Conservation (phyloP, 768 basidiomycete genomes). For the Naganishia onofrii region DNA sequence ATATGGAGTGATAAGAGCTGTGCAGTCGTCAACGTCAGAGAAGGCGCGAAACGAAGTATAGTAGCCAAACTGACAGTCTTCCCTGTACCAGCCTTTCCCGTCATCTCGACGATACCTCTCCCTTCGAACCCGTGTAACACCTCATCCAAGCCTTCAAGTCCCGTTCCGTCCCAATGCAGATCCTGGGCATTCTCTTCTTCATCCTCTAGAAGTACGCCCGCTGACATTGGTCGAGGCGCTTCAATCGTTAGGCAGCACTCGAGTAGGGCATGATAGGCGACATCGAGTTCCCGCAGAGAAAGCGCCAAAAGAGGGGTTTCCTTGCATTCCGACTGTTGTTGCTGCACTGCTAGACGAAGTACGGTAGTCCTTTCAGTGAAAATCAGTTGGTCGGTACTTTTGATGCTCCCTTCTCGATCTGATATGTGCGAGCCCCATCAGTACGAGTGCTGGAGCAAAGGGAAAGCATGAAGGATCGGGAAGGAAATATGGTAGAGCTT, state of each 20-base stretch:
- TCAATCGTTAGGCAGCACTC: slow-evolving; percentile 15
- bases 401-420: not conserved
- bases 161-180: slow-evolving; percentile 29
- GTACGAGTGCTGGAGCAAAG: not conserved
- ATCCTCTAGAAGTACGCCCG: not conserved
- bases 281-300: not conserved
- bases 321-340: not conserved
- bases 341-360: not conserved
- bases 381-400: slow-evolving; percentile 3
- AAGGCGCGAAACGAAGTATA: not conserved
- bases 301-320: not conserved
- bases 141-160: slow-evolving; percentile 26
- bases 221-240: not conserved
- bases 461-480: not conserved
- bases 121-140: slow-evolving; percentile 23
- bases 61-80: slow-evolving; percentile 9
- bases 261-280: not conserved
- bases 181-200: slow-evolving; percentile 17
- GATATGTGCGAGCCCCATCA: too few relatives aligned
- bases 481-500: not conserved
- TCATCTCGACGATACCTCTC: slow-evolving; percentile 26
- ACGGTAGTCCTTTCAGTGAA: not conserved
- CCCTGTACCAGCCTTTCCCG: slow-evolving; percentile 4
- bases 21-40: not conserved
- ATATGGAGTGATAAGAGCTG: slow-evolving; percentile 47